A percentile compares a stretch with the other conserved stretches of the same genome.
These are phyloP conservation scores for Primulina eburnea DNA, from an alignment of 257 asterid species.

Conservation along the genomic window DNA sequence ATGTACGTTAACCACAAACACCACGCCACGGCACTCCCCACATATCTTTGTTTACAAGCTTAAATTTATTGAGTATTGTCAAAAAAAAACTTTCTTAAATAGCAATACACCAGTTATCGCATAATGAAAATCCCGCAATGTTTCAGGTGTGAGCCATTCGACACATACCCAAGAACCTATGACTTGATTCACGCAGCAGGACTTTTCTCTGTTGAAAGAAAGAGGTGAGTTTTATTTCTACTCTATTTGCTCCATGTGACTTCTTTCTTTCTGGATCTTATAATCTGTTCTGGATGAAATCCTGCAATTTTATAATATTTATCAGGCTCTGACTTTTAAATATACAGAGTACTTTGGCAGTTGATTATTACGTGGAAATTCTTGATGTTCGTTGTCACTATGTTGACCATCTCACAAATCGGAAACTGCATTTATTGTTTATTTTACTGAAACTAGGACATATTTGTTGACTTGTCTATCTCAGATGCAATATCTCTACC, in stretches of 20 bases:
- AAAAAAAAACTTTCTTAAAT: too few relatives aligned
- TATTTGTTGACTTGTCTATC: background rate
- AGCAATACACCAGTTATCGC: background rate
- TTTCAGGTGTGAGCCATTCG: slow-evolving; percentile 74
- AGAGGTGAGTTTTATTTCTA: slow-evolving; percentile 33
- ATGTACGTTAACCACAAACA: background rate
- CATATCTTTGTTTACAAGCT: background rate
- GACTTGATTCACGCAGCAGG: slow-evolving; percentile 59
- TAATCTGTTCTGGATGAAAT: background rate
- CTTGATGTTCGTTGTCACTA: too few relatives aligned
- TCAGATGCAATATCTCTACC: slow-evolving; percentile 54
- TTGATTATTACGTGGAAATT: too few relatives aligned
- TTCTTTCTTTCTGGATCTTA: too few relatives aligned
- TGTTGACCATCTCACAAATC: background rate
- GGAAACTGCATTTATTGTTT: background rate
- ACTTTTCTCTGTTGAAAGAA: slow-evolving; percentile 56
- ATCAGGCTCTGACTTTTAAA: background rate
- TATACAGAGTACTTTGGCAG: too few relatives aligned
- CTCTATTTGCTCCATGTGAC: background rate
- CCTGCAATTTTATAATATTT: background rate
- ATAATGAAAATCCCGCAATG: background rate
- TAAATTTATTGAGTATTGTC: slow-evolving; percentile 9
- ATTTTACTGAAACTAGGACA: background rate
- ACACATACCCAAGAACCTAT: slow-evolving; percentile 71
- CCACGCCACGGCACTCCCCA: background rate